Evolutionary conservation across 108 stramenopile species (phyloP), one percentile per base, ranked within the genome.

Genomic region (Pseudonitzschia delicatissima): DNA sequence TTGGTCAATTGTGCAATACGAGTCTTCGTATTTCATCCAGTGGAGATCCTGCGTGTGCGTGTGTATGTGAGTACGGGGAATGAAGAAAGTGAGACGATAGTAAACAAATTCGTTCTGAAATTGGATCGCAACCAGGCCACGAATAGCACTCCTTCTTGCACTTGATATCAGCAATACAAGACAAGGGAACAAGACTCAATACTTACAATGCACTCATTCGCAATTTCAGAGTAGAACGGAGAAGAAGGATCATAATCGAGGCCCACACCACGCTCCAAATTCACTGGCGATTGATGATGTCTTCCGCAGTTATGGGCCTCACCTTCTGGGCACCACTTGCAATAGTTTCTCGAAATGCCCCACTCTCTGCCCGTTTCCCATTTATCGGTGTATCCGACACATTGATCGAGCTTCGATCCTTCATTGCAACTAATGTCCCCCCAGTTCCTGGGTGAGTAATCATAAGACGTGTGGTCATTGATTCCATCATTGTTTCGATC

Each of bases 21-120:
- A 57, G 27, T 75, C 77, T 49, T 72, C 66, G 52, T 70, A 78
- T 62, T 77, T 69, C 81, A 82, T 82, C 76, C 76, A 82, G 37
- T 82, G 81, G 31, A 66, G 47, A 55, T 78, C 77, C 47, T 48
- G 3, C 23, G 7, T 2, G 17, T 23, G 20, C 4, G 20, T 48
- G n/a, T n/a, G 1, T 9, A 17, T 21, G 47, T 34, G 27, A 33
- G 55, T 57, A n/a, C n/a, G 21, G 20, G 20, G 20, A 48, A 5
- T 48, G 6, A 9, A 23, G 1, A 21, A 8, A 23, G 23, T 48
- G n/a, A 23, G 21, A 66, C 2, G 55, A 57, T 29, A 18, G 25
- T 33, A 32, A 1, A 34, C 20, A 48, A 48, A 48, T 48, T n/a
- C n/a, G n/a, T n/a, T n/a, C n/a, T n/a, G n/a, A n/a, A n/a, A n/a